Base-by-base conservation (phyloP, 345 rosid species). In the Brassica carinata region DNA sequence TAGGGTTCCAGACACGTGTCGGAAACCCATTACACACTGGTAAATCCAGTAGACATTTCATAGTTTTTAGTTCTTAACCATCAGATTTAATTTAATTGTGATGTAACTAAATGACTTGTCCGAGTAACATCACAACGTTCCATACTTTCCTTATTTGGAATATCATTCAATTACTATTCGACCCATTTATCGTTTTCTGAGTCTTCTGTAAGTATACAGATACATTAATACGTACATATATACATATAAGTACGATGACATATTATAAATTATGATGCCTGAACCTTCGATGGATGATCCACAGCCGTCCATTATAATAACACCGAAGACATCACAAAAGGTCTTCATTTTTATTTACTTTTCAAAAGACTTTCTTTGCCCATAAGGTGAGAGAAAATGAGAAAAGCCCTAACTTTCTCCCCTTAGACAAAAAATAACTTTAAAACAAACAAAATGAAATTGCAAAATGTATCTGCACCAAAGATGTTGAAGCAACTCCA, bases 1-100 rank as follows among this genome's bases (percentile, higher is more conserved):
- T 59, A 85, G 29, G 87, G 88, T 75, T 81, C 68, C 55, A 69
- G 79, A 71, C 91, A 89, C 79, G 84, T 94, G 88, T 87, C 90
- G 64, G 15, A 33, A 55, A 80, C 81, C 78, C 72, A 82, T 86
- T 59, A 84, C 80, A 64, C 89, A 5, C 17, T 18, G 87, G 81
- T 43, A 59, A 83, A 92, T 76, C 67, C 67, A 77, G 67, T 7
- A 30, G 74, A 43, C 8, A 80, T 70, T 76, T 57, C 63, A 76
- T 72, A 3, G 84, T 45, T 15, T 58, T n/a, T 58, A 71, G 13
- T 29, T 5, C 19, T 71, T 77, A 81, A 77, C 80, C 84, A 72
- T 13, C 72, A 74, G 81, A 66, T 72, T 72, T 81, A 64, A 61
- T 17, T 57, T 53, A 53, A 80, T 19, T 58, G 79, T 81, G 81